Evolutionary conservation across 2,329 filamentous ascomycete genomes (phyloP).

Genomic region (Thelonectria discophora): DNA sequence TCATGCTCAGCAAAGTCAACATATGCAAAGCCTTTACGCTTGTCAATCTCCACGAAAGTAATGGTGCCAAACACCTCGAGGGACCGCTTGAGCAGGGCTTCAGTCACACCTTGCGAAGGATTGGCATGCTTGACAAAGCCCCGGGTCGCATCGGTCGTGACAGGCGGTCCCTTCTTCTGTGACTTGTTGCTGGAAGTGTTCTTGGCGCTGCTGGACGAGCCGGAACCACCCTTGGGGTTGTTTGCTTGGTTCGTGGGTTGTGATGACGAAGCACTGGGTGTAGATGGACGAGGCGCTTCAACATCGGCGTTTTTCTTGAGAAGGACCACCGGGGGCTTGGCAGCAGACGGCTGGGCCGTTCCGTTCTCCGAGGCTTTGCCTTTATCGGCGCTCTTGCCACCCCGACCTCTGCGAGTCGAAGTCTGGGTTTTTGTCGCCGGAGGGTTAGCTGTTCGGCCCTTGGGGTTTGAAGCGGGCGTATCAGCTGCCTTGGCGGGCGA

Average conservation of each 20-base stretch:
- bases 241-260: slow-evolving; percentile 44
- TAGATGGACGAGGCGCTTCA: slow-evolving; percentile 33
- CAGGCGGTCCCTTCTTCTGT: slow-evolving; percentile 47
- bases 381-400: slow-evolving; percentile 52
- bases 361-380: slow-evolving; percentile 37
- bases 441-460: slow-evolving; percentile 33
- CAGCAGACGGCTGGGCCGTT: slow-evolving; percentile 30
- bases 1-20: slow-evolving; percentile 83
- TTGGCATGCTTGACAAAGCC: slow-evolving; percentile 86
- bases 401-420: slow-evolving; percentile 45
- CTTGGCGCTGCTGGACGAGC: slow-evolving; percentile 32
- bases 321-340: slow-evolving; percentile 51
- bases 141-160: slow-evolving; percentile 62
- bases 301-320: slow-evolving; percentile 51
- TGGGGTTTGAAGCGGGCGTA: slow-evolving; percentile 30
- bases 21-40: slow-evolving; percentile 93
- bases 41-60: slow-evolving; percentile 87
- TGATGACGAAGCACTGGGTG: slow-evolving; percentile 38
- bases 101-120: slow-evolving; percentile 90
- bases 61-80: slow-evolving; percentile 79
- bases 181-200: slow-evolving; percentile 38
- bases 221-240: slow-evolving; percentile 36
- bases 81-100: slow-evolving; percentile 77
- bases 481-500: slow-evolving; percentile 36
- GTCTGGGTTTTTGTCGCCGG: slow-evolving; percentile 42